A percentile compares a stretch with the other conserved stretches of the same genome.
phyloP scores from a whole-genome alignment of 2,329 filamentous ascomycete genomes.

The Metarhizium album region DNA sequence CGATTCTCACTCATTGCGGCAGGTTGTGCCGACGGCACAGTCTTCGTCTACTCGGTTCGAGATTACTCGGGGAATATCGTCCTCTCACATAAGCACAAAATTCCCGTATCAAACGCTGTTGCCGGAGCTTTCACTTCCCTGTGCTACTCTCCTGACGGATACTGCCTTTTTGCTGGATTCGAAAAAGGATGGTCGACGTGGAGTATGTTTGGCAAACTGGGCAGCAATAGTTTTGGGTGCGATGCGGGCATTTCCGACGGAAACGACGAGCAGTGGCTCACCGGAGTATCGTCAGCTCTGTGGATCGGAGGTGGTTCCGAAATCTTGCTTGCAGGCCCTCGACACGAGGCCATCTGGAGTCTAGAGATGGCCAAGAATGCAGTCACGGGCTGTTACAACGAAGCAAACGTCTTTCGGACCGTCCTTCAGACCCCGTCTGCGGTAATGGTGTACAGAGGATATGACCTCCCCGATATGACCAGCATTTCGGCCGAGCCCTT shows the following conservation, averaged over 20 bases:
- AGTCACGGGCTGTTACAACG: slow-evolving; percentile 82
- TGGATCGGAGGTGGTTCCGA: slow-evolving; percentile 88
- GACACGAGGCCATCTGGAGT: slow-evolving; percentile 71
- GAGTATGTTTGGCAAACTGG: slow-evolving; percentile 92
- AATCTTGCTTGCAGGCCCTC: slow-evolving; percentile 60
- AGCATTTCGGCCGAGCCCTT: slow-evolving; percentile 87
- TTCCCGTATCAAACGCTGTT: slow-evolving; percentile 55
- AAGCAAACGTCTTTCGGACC: slow-evolving; percentile 81
- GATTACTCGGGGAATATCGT: slow-evolving; percentile 93
- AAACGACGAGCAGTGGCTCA: slow-evolving; percentile 78
- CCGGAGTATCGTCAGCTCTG: slow-evolving; percentile 62
- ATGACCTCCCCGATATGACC: slow-evolving; percentile 81
- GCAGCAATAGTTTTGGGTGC: slow-evolving; percentile 70
- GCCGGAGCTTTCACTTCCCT: slow-evolving; percentile 66
- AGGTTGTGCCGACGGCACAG: slow-evolving; percentile 66
- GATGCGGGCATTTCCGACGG: slow-evolving; percentile 51
- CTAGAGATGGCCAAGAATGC: slow-evolving; percentile 91
- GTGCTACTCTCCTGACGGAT: slow-evolving; percentile 87
- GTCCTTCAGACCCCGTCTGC: slow-evolving; percentile 80
- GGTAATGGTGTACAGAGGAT: slow-evolving; percentile 86
- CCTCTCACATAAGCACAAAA: slow-evolving; percentile 64
- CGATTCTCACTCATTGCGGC: slow-evolving; percentile 89
- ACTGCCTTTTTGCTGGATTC: slow-evolving; percentile 90
- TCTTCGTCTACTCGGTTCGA: slow-evolving; percentile 83
- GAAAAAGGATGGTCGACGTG: slow-evolving; percentile 89